A percentile compares a stretch with the other conserved stretches of the same genome.
These are phyloP conservation scores for Cryphonectria nitschkei DNA, from an alignment of 2,329 filamentous ascomycete genomes.

Conservation along the genomic window DNA sequence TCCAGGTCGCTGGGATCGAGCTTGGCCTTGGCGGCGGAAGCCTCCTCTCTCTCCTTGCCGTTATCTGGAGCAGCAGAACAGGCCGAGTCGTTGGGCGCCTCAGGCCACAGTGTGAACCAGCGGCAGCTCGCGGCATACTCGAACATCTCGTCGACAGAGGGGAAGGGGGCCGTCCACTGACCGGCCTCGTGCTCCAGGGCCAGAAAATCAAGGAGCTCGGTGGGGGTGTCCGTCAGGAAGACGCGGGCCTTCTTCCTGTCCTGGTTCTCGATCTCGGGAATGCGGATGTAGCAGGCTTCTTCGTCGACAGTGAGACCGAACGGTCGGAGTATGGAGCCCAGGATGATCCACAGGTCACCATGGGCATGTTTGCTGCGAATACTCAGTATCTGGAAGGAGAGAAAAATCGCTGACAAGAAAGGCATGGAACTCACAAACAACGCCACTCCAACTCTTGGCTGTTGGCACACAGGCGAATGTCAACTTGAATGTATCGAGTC, in stretches of 20 bases:
- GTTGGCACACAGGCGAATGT: constrained; percentile 60
- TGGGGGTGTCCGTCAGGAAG: constrained; percentile 62
- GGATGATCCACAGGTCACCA: constrained; percentile 69
- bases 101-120: constrained; percentile 56
- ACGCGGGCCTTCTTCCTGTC: constrained; percentile 62
- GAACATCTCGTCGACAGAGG: constrained; percentile 59
- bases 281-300: constrained; percentile 64
- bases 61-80: not conserved
- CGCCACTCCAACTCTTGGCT: constrained; percentile 59
- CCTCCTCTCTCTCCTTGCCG: constrained; percentile 25
- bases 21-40: constrained; percentile 38
- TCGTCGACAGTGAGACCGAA: constrained; percentile 70
- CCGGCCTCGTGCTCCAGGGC: constrained; percentile 53
- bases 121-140: constrained; percentile 61
- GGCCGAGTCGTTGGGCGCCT: not conserved
- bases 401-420: not conserved
- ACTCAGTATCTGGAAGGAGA: not conserved
- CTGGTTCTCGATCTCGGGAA: constrained; percentile 67
- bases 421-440: constrained; percentile 49
- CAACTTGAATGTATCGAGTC: constrained; percentile 66
- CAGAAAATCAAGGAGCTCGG: constrained; percentile 63
- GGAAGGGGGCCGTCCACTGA: constrained; percentile 61
- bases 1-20: constrained; percentile 60
- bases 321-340: constrained; percentile 66
- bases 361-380: constrained; percentile 60